Evolutionary conservation across 2,329 filamentous ascomycete species (phyloP), one percentile per base, ranked within the genome.

Genomic region (Hypoxylon sp.): DNA sequence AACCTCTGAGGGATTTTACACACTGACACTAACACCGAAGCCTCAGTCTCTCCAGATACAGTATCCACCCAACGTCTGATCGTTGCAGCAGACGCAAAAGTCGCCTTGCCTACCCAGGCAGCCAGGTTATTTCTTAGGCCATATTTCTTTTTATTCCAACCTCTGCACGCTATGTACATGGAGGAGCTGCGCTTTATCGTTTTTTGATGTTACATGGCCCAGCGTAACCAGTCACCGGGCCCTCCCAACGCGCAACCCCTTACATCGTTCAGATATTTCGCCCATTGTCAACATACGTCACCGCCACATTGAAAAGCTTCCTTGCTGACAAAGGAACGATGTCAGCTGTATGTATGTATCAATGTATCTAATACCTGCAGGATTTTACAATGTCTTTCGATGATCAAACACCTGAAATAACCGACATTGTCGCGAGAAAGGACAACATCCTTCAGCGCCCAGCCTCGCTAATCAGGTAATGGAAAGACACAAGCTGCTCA

Each of bases 1-100:
- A 67, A 61, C 46, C 16, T 49, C 60, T 69, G 67, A 69, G 67
- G 67, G 56, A 69, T 69, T 69, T 69, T 59, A n/a, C n/a, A n/a
- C n/a, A n/a, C n/a, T n/a, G n/a, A n/a, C n/a, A n/a, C n/a, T n/a
- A 48, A 18, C 45, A 58, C 59, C 52, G 51, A 63, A 49, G 64
- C 56, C 49, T 32, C 42, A 48, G 40, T 49, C 38, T 60, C 32
- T 46, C 32, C 53, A 49, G 40, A 38, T 14, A 38, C 30, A 56
- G 53, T 57, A 61, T 57, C 61, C 56, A 65, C 61, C 33, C 28
- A 63, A 55, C 59, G 46, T 32, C 48, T 49, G 50, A 58, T 64
- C 42, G 54, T 56, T 58, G 26, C 58, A 54, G 36, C 33, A 53
- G 42, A 20, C 49, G 20, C 22, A 36, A 61, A 49, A 26, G 30